phyloP scores from a whole-genome alignment of 345 rosid species.

The Pistacia integerrima region DNA sequence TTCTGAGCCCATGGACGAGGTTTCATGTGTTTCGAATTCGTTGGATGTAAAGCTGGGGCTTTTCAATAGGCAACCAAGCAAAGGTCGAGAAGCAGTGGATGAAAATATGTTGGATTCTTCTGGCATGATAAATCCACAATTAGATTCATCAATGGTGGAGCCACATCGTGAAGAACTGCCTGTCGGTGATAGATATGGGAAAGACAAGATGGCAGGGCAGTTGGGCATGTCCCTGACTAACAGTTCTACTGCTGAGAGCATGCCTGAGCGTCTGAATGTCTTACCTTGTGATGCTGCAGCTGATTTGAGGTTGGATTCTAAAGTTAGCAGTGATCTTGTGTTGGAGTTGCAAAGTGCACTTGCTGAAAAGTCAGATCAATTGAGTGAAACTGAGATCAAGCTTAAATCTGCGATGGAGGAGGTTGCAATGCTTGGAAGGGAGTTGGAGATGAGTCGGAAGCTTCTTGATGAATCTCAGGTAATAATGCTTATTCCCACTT shows the following conservation, averaged over 20 bases:
- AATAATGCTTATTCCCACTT: not conserved
- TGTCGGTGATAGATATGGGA: constrained; percentile 55
- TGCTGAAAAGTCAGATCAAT: constrained; percentile 56
- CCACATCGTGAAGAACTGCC: constrained; percentile 63
- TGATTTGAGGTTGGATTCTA: constrained; percentile 42
- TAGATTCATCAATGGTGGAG: constrained; percentile 90
- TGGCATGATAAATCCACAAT: constrained; percentile 58
- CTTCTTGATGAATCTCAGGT: constrained; percentile 99
- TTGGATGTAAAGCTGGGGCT: constrained; percentile 51
- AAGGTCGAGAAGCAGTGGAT: constrained; percentile 87
- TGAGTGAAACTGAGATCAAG: constrained; percentile 67
- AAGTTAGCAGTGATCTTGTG: constrained; percentile 41
- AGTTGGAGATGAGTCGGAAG: constrained; percentile 72
- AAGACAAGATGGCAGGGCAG: constrained; percentile 58
- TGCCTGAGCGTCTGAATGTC: constrained; percentile 48
- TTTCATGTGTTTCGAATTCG: constrained; percentile 81
- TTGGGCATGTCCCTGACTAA: constrained; percentile 68
- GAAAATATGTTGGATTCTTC: constrained; percentile 96
- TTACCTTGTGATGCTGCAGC: constrained; percentile 44
- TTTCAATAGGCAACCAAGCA: constrained; percentile 63
- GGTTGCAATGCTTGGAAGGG: constrained; percentile 61
- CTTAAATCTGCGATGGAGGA: constrained; percentile 77
- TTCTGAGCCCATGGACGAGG: constrained; percentile 93
- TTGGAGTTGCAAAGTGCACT: constrained; percentile 58
- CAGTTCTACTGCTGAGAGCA: constrained; percentile 93